Evolutionary conservation across 352 stramenopile species (phyloP), one percentile per base, ranked within the genome.

Genomic region (Phytopythium vexans): DNA sequence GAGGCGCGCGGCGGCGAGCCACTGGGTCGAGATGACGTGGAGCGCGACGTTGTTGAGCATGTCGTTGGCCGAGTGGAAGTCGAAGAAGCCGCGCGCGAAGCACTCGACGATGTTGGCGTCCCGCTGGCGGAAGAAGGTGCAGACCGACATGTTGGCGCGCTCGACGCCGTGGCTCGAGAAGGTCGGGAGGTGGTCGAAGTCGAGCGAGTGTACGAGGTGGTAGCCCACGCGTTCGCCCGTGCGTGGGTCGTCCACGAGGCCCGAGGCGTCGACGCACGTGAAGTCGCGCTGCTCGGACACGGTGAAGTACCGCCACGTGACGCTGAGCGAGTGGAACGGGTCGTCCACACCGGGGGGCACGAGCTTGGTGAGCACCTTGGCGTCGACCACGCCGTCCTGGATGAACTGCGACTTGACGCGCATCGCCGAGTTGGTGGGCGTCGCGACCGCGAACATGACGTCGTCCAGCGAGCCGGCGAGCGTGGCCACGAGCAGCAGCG

Each of bases 161-260:
- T 75, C 68, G 16, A 77, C 56, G 35, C 68, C 68, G 35, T 60
- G 35, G 32, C 65, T 65, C 4, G 54, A 44, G 40, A 78, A 77
- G 10, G 55, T 21, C 1, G 63, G 64, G 6, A 80, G 74, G 41
- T 81, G 58, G 2, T 58, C 58, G 35, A 87, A 84, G 2, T 70
- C 68, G 3, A 87, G 59, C 58, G 71, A 83, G 62, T 87, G 76
- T 37, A 82, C 54, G 27, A 87, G 59, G 33, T 87, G 76, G 55
- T 74, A 87, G 1, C 76, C 76, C 14, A 87, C 62, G 15, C 60
- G 57, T 15, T 87, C 71, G 35, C 33, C 31, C 46, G 36, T 14
- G 33, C 35, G 49, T 27, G 69, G 48, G 14, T 78, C 67, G 0
- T 54, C 42, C 4, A 73, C 56, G 41, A 87, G 38, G 3, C 76